phyloP scores from a whole-genome alignment of 208 protist species.

The Leishmania turanica region DNA sequence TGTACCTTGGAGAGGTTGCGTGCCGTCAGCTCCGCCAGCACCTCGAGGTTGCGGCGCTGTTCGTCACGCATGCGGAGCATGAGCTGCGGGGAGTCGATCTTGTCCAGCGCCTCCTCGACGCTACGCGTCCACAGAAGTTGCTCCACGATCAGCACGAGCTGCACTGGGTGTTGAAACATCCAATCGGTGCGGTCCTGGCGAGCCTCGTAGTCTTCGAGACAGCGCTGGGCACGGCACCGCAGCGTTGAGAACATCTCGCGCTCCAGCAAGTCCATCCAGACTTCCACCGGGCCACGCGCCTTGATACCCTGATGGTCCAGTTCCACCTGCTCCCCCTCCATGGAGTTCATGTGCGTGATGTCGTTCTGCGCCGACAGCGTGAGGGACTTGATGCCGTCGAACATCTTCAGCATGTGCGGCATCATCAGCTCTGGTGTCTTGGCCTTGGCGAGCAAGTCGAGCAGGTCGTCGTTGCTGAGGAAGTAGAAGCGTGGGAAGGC shows the following conservation, averaged over 20 bases:
- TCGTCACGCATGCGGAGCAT: slow-evolving; percentile 79
- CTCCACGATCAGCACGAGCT: slow-evolving; percentile 94
- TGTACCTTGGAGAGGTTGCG: slow-evolving; percentile 90
- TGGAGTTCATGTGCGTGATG: slow-evolving; percentile 92
- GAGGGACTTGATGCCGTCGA: slow-evolving; percentile 95
- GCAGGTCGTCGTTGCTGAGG: slow-evolving; percentile 96
- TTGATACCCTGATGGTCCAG: slow-evolving; percentile 94
- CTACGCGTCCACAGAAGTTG: slow-evolving; percentile 95
- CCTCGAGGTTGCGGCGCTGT: slow-evolving; percentile 87
- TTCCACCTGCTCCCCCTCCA: slow-evolving; percentile 92
- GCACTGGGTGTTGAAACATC: slow-evolving; percentile 94
- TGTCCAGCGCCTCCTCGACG: slow-evolving; percentile 92
- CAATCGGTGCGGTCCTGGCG: slow-evolving; percentile 79
- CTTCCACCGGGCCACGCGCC: slow-evolving; percentile 94
- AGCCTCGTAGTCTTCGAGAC: slow-evolving; percentile 89
- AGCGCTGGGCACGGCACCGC: slow-evolving; percentile 82
- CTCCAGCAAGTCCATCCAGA: slow-evolving; percentile 96
- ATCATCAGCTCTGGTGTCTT: slow-evolving; percentile 97
- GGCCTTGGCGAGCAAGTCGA: slow-evolving; percentile 98
- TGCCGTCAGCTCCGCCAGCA: slow-evolving; percentile 92
- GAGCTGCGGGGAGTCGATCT: slow-evolving; percentile 61
- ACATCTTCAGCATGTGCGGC: slow-evolving; percentile 98
- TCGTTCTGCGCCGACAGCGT: slow-evolving; percentile 80
- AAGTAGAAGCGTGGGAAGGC: slow-evolving; percentile 98
- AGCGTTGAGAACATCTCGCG: slow-evolving; percentile 94